Conservation (phyloP, 352 stramenopile genomes). For the Globisporangium spiculum region DNA sequence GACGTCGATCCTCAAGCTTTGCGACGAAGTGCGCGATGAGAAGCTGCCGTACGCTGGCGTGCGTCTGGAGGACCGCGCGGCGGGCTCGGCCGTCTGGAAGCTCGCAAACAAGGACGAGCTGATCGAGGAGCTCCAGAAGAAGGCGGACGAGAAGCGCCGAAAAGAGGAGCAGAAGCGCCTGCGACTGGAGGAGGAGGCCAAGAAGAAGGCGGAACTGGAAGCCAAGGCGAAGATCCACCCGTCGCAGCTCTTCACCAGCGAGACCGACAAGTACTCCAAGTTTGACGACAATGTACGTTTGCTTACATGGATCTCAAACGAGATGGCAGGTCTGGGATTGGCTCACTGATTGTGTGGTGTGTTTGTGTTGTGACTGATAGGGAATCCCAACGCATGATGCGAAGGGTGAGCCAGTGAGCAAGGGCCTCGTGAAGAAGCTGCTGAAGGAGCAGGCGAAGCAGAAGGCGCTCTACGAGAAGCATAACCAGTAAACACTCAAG, state of each 20-base stretch:
- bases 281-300: conserved; percentile 85
- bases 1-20: conserved; percentile 72
- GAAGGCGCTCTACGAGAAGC: conserved; percentile 87
- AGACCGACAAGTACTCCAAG: conserved; percentile 88
- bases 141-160: conserved; percentile 66
- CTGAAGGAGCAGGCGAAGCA: conserved; percentile 97
- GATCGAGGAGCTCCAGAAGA: conserved; percentile 76
- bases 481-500: conserved; percentile 27
- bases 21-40: conserved; percentile 87
- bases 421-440: conserved; percentile 97
- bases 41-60: conserved; percentile 87
- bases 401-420: conserved; percentile 92
- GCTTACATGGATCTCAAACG: background rate
- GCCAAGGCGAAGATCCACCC: conserved; percentile 90
- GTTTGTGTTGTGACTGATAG: conserved; percentile 25
- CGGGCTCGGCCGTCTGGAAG: conserved; percentile 84
- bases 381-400: conserved; percentile 95
- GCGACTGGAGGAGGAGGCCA: conserved; percentile 65
- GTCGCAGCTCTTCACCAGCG: conserved; percentile 89
- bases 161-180: conserved; percentile 82
- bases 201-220: conserved; percentile 79
- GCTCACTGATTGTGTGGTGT: background rate
- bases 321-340: background rate
- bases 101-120: conserved; percentile 88
- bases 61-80: conserved; percentile 81